Conservation (phyloP, 306 rosid species). For the Betula pendula region DNA sequence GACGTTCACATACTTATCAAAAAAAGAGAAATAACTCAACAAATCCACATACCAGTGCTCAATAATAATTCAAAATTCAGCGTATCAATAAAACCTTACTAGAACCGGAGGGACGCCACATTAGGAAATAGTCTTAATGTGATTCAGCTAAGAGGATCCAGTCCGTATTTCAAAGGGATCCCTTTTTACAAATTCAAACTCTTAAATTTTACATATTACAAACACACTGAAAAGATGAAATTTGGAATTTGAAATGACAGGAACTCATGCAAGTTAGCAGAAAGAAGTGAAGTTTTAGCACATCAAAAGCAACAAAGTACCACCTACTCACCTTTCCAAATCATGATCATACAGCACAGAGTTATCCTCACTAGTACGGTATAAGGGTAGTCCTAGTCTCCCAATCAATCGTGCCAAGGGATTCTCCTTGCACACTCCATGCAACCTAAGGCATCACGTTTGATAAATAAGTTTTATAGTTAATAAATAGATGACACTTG, state of each 20-base stretch:
- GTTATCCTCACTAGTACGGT: slow-evolving; percentile 95
- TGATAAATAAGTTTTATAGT: slow-evolving; percentile 9
- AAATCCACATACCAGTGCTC: background rate
- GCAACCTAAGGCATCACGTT: slow-evolving; percentile 65
- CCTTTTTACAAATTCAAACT: background rate
- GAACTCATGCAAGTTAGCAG: slow-evolving; percentile 7
- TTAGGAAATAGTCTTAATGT: background rate
- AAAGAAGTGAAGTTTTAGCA: slow-evolving; percentile 5
- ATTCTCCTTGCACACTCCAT: slow-evolving; percentile 94
- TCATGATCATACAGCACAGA: slow-evolving; percentile 98
- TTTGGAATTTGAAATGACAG: slow-evolving; percentile 1
- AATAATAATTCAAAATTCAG: background rate
- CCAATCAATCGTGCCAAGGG: slow-evolving; percentile 94
- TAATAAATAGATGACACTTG: background rate
- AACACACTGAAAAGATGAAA: background rate
- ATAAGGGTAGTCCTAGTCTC: slow-evolving; percentile 84
- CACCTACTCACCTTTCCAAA: slow-evolving; percentile 68
- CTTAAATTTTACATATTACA: background rate
- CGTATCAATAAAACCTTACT: background rate
- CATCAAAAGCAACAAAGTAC: slow-evolving; percentile 17
- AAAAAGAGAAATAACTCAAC: background rate
- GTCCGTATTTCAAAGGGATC: background rate
- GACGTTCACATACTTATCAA: background rate
- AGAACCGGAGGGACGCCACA: background rate
- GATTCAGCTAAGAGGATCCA: background rate